Evolutionary conservation across 495 filamentous ascomycete species (phyloP).

Genomic region (Neurospora sublineolata): DNA sequence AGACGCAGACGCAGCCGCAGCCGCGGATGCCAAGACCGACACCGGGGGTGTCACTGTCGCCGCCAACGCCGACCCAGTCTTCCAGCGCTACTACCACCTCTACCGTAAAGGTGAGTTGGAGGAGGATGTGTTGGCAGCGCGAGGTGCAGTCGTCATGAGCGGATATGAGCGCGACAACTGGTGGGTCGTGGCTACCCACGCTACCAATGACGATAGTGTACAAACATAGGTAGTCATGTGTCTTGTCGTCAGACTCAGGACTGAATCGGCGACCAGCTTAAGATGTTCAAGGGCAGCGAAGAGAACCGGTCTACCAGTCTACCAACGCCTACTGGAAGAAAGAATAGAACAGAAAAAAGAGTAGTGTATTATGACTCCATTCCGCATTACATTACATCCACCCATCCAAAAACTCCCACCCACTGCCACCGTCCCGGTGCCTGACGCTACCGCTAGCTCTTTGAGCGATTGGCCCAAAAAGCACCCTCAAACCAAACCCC

Average conservation of each 20-base stretch:
- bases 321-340: neutral
- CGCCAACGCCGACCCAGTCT: slow-evolving; percentile 39
- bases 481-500: neutral
- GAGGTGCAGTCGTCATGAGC: slow-evolving; percentile 62
- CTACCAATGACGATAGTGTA: neutral
- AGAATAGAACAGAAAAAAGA: neutral
- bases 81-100: slow-evolving; percentile 89
- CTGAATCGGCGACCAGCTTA: neutral
- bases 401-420: neutral
- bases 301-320: neutral
- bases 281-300: neutral
- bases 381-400: neutral
- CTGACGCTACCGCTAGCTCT: neutral
- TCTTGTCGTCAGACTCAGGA: neutral
- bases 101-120: slow-evolving; percentile 83
- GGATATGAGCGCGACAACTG: slow-evolving; percentile 98
- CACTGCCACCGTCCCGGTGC: neutral
- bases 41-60: neutral
- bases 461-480: neutral
- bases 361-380: neutral
- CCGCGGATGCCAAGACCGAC: neutral
- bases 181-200: slow-evolving; percentile 55
- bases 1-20: neutral
- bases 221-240: slow-evolving; percentile 4
- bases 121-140: slow-evolving; percentile 61